These are phyloP conservation scores for Solanum hybrid DNA, from an alignment of 305 asterid genomes.

Conservation along the genomic window DNA sequence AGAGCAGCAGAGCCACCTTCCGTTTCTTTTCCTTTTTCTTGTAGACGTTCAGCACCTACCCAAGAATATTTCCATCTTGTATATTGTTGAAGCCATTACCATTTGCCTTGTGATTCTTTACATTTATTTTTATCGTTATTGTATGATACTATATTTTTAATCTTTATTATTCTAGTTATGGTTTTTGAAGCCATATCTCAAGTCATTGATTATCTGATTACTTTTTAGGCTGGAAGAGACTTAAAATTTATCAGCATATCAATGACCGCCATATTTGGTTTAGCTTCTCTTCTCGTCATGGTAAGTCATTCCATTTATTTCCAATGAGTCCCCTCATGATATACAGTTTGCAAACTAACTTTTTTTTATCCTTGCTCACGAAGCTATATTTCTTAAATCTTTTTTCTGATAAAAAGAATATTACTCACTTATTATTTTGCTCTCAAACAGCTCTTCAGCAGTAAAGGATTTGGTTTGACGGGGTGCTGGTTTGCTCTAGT, in stretches of 20 bases:
- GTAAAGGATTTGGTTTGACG: constrained; percentile 55
- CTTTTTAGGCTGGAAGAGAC: constrained; percentile 82
- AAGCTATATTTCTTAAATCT: neutral
- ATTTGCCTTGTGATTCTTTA: neutral
- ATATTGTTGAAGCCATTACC: neutral
- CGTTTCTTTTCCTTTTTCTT: neutral
- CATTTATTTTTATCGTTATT: neutral
- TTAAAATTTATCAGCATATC: constrained; percentile 74
- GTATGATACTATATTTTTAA: neutral
- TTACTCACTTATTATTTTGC: neutral
- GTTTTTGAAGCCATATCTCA: neutral
- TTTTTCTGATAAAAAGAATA: neutral
- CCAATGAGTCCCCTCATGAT: neutral
- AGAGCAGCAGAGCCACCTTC: neutral
- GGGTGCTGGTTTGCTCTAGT: constrained; percentile 86
- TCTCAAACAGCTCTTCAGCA: constrained; percentile 44
- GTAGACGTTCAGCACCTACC: neutral
- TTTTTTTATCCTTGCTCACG: neutral
- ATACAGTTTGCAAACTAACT: neutral
- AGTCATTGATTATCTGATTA: neutral
- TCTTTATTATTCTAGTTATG: neutral
- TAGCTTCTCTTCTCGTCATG: constrained; percentile 63
- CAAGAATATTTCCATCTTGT: neutral
- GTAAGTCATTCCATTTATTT: constrained; percentile 25
- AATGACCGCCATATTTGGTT: constrained; percentile 52